Evolutionary conservation across 192 early-diverging fungal species (phyloP).

Genomic region (Endogone sp.): DNA sequence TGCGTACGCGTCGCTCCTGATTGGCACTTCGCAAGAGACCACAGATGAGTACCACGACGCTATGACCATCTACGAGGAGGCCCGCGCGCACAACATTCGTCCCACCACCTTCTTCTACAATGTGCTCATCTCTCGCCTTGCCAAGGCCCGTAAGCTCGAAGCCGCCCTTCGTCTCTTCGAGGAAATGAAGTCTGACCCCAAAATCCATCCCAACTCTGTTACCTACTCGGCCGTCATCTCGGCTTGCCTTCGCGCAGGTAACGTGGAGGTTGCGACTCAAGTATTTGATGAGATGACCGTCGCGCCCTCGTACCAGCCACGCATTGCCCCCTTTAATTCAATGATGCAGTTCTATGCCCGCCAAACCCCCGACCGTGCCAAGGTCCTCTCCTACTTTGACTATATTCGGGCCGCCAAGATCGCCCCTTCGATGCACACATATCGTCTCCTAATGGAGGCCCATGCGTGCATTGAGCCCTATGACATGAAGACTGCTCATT

Average conservation of each 20-base stretch:
- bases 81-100: conserved; percentile 34
- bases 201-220: conserved; percentile 45
- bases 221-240: conserved; percentile 55
- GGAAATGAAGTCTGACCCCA: conserved; percentile 46
- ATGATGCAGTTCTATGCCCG: conserved; percentile 64
- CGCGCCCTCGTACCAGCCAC: conserved; percentile 40
- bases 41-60: conserved; percentile 51
- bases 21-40: conserved; percentile 39
- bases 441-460: conserved; percentile 51
- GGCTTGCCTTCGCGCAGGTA: conserved; percentile 49
- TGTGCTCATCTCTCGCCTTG: conserved; percentile 54
- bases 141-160: conserved; percentile 54
- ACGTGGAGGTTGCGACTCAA: conserved; percentile 42
- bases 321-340: conserved; percentile 49
- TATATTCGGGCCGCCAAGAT: conserved; percentile 36
- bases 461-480: conserved; percentile 51
- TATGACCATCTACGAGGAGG: conserved; percentile 49
- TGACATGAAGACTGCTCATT: conserved; percentile 47
- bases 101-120: conserved; percentile 57
- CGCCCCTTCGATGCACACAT: conserved; percentile 50
- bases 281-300: conserved; percentile 44
- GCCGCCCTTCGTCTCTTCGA: conserved; percentile 42
- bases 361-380: conserved; percentile 43
- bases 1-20: conserved; percentile 48
- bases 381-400: conserved; percentile 43